Percentiles rank a stretch among this genome's conserved stretches.
phyloP scores from a whole-genome alignment of 2,329 filamentous ascomycete genomes.

The Xylaria sp. region DNA sequence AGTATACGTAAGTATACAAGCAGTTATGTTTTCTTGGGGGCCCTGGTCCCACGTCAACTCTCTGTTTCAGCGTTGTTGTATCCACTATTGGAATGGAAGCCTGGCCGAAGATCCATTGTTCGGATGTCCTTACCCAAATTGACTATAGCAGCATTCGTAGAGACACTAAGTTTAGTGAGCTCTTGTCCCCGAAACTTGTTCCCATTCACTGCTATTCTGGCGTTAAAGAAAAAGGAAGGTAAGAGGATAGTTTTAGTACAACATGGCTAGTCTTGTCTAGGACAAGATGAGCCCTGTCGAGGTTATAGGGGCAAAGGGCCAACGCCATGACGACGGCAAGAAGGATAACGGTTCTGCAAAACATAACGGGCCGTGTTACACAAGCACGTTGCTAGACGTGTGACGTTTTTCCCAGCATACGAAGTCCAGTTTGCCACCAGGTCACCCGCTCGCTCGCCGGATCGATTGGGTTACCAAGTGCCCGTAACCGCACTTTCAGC shows the following conservation, averaged over 20 bases:
- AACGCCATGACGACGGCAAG: too few species aligned
- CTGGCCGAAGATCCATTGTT: conserved; percentile 20
- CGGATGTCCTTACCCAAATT: background rate
- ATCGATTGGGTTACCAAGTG: conserved; percentile 11
- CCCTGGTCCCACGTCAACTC: background rate
- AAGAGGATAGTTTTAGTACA: too few species aligned
- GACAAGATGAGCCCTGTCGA: too few species aligned
- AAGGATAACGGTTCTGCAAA: background rate
- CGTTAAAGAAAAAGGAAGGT: too few species aligned
- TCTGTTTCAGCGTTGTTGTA: conserved; percentile 10
- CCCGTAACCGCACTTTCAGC: background rate
- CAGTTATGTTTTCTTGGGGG: background rate
- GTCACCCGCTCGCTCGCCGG: background rate
- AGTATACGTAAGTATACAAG: background rate
- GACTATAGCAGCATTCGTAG: conserved; percentile 3
- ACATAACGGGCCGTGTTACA: conserved; percentile 11
- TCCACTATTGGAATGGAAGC: conserved; percentile 16
- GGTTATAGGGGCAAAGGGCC: too few species aligned
- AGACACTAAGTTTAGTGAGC: background rate
- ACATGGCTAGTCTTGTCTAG: too few species aligned
- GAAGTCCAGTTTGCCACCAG: background rate
- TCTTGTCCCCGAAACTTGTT: too few species aligned
- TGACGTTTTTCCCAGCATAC: conserved; percentile 12
- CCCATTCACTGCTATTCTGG: too few species aligned
- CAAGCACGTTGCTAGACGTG: conserved; percentile 8